phyloP scores from a whole-genome alignment of 2,329 filamentous ascomycete species.

The Leptosphaerulina australis region DNA sequence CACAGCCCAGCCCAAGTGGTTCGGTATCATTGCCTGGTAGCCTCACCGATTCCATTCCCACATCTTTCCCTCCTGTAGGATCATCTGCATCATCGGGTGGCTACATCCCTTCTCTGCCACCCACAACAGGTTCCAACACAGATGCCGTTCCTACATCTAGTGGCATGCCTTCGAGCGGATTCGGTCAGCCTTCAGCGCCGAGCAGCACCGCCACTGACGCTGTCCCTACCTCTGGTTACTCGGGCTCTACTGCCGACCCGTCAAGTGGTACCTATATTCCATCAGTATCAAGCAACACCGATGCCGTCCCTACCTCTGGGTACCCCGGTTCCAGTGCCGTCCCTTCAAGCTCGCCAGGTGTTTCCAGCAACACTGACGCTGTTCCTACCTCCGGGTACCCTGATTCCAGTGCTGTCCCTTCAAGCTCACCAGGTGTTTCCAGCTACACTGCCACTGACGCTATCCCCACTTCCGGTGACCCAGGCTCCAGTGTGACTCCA shows the following conservation, averaged over 20 bases:
- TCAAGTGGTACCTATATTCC: background rate
- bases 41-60: slow-evolving; percentile 14
- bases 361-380: slow-evolving; percentile 16
- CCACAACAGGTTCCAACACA: slow-evolving; percentile 4
- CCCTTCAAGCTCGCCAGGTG: too few species aligned
- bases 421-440: too few species aligned
- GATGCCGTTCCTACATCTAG: slow-evolving; percentile 6
- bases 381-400: slow-evolving; percentile 8
- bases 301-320: slow-evolving; percentile 2
- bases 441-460: too few species aligned
- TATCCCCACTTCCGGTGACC: too few species aligned
- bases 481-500: too few species aligned
- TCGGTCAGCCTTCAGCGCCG: slow-evolving; percentile 3
- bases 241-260: background rate
- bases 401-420: background rate
- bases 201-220: slow-evolving; percentile 16
- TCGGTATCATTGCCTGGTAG: slow-evolving; percentile 3
- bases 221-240: slow-evolving; percentile 8
- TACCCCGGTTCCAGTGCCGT: background rate
- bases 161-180: slow-evolving; percentile 4
- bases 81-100: slow-evolving; percentile 6
- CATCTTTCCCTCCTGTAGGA: slow-evolving; percentile 10
- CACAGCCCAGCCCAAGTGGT: slow-evolving; percentile 3
- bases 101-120: slow-evolving; percentile 14
- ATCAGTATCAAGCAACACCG: slow-evolving; percentile 1